Base-by-base conservation (phyloP, 805 yeast genomes). In the Maudiozyma pseudohumilis region DNA sequence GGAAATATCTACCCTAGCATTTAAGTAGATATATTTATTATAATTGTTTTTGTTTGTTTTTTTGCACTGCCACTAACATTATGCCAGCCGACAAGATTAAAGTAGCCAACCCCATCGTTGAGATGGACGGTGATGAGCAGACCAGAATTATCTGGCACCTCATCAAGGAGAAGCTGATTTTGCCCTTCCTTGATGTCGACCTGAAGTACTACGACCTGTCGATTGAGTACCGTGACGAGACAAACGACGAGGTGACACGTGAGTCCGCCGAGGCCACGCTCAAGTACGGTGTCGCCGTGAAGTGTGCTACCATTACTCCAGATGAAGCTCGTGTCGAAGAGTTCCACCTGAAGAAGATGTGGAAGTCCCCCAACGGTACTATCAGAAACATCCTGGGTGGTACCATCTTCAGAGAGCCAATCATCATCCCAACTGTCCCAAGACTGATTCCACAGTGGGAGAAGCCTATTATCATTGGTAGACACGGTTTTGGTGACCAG, bases 251-350 rank as follows among this genome's bases (percentile, higher is more conserved):
- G 64, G 89, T 89, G 48, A 89, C 97, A 15, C 58, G 72, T 25
- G 96, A 89, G 39, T 83, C 95, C 9, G 96, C 96, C 18, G 66
- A 79, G 35, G 97, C 97, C 37, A 88, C 86, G 50, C 66, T 77
- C 61, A 74, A 87, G 63, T 80, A 85, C 61, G 83, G 85, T 38
- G 97, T 89, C 40, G 97, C 95, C 22, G 85, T 89, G 51, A 89
- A 89, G 68, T 89, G 97, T 68, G 97, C 97, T 40, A 89, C 97
- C 36, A 89, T 89, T 61, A 89, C 97, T n/a, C 96, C 97, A 6
- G 95, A 85, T 59, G 97, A 89, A 68, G 92, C 85, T 34, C 77
- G 97, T 55, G 96, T 89, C 37, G 69, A 83, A 62, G 97, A 89
- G 64, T 89, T 86, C 64, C 67, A 73, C 40, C 72, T 89, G 62